These are phyloP conservation scores for Triangularia verruculosa DNA, from an alignment of 2,329 filamentous ascomycete species.

Conservation along the genomic window DNA sequence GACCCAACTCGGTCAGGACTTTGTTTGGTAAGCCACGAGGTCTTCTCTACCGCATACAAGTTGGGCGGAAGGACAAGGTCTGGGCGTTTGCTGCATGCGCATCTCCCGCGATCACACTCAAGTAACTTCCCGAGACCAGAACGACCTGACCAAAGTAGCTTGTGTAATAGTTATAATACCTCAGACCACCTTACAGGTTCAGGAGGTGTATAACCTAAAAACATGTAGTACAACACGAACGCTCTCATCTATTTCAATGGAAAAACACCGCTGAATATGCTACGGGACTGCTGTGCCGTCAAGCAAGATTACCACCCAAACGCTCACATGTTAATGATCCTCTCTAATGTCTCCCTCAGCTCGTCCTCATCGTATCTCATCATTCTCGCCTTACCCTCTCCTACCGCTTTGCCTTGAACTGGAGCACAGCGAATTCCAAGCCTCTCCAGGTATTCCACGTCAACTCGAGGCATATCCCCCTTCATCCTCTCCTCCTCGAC, in stretches of 20 bases:
- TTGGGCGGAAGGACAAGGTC: background rate
- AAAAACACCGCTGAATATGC: background rate
- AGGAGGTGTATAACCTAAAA: background rate
- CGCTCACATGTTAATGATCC: slow-evolving; percentile 54
- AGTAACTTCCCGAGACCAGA: background rate
- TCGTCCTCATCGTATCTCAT: slow-evolving; percentile 74
- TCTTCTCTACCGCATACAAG: background rate
- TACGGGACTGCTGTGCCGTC: background rate
- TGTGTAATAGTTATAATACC: background rate
- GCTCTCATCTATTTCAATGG: background rate
- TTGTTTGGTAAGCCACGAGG: background rate
- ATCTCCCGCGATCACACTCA: background rate
- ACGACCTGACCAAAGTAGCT: background rate
- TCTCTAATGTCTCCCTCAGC: slow-evolving; percentile 70
- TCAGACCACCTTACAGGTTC: background rate
- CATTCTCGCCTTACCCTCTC: slow-evolving; percentile 44
- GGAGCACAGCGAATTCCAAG: slow-evolving; percentile 75
- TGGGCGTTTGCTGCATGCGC: background rate
- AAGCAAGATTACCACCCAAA: background rate
- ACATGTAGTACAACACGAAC: background rate
- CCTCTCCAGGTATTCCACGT: slow-evolving; percentile 58
- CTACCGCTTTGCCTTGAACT: slow-evolving; percentile 67
- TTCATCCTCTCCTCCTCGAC: slow-evolving; percentile 46
- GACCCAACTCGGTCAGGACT: background rate
- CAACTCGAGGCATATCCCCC: slow-evolving; percentile 62